A percentile compares a stretch with the other conserved stretches of the same genome.
These are phyloP conservation scores for Russula abietina DNA, from an alignment of 768 basidiomycete genomes.

Conservation along the genomic window DNA sequence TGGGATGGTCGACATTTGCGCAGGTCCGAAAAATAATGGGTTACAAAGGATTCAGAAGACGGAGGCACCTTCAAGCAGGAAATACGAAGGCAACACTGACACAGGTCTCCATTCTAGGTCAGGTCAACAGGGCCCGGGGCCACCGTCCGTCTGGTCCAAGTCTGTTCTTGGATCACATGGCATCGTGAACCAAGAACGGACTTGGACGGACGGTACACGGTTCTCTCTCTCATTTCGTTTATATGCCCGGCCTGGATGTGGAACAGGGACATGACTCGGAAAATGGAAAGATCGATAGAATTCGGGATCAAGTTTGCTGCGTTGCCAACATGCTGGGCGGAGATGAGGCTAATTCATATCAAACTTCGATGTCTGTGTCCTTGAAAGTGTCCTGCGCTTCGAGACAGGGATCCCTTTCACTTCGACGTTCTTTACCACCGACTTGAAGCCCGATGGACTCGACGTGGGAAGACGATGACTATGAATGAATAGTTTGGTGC, in stretches of 20 bases:
- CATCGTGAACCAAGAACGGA: no score
- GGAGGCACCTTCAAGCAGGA: neutral
- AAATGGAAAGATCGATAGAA: neutral
- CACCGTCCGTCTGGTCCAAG: neutral
- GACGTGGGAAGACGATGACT: neutral
- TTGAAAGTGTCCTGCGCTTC: neutral
- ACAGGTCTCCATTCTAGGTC: neutral
- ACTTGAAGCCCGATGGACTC: neutral
- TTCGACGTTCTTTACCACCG: neutral
- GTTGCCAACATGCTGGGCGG: neutral
- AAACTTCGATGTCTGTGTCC: neutral
- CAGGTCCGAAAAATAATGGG: neutral
- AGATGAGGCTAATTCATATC: neutral
- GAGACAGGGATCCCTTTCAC: neutral
- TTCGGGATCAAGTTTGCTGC: neutral
- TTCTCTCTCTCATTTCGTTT: neutral
- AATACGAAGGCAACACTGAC: neutral
- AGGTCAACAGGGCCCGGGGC: neutral
- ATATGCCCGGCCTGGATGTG: neutral
- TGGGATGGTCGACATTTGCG: neutral
- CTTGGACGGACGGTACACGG: neutral
- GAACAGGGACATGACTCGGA: neutral
- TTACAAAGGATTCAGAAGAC: neutral
- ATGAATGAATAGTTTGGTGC: no score
- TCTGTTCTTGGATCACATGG: neutral